A percentile compares a stretch with the other conserved stretches of the same genome.
Conservation (phyloP, 1,284 basidiomycete genomes). For the Ceratobasidium sp. region DNA sequence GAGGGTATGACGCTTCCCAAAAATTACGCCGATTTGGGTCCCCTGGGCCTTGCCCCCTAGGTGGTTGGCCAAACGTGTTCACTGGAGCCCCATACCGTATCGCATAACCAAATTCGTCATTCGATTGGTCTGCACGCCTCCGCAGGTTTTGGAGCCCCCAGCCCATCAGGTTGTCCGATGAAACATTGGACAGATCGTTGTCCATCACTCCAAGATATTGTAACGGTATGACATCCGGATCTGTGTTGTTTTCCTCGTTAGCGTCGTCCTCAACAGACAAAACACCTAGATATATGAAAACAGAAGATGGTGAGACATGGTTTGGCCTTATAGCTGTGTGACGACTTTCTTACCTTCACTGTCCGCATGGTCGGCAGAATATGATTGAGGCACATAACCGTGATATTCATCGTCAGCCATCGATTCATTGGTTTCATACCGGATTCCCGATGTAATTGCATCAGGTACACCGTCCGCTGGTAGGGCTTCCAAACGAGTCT, state of each 20-base stretch:
- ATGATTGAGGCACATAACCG: slow-evolving; percentile 18
- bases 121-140: neutral
- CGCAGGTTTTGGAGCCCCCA: slow-evolving; percentile 30
- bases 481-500: slow-evolving; percentile 1
- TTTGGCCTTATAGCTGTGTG: too few relatives aligned
- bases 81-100: slow-evolving; percentile 44
- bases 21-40: slow-evolving; percentile 43
- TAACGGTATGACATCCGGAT: slow-evolving; percentile 19
- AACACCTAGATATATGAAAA: too few relatives aligned
- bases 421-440: slow-evolving; percentile 4
- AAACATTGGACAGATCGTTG: slow-evolving; percentile 14
- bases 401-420: slow-evolving; percentile 34
- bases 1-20: slow-evolving; percentile 57
- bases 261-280: neutral
- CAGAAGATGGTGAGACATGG: too few relatives aligned
- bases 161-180: neutral
- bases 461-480: slow-evolving; percentile 44
- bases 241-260: neutral
- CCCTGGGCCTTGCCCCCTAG: neutral
- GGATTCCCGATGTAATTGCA: slow-evolving; percentile 28
- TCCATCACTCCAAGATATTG: neutral
- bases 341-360: neutral
- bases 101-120: slow-evolving; percentile 39
- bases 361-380: neutral
- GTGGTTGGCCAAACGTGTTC: slow-evolving; percentile 28